These are phyloP conservation scores for Stachybotrys chartarum DNA, from an alignment of 2,329 filamentous ascomycete genomes.

Conservation along the genomic window DNA sequence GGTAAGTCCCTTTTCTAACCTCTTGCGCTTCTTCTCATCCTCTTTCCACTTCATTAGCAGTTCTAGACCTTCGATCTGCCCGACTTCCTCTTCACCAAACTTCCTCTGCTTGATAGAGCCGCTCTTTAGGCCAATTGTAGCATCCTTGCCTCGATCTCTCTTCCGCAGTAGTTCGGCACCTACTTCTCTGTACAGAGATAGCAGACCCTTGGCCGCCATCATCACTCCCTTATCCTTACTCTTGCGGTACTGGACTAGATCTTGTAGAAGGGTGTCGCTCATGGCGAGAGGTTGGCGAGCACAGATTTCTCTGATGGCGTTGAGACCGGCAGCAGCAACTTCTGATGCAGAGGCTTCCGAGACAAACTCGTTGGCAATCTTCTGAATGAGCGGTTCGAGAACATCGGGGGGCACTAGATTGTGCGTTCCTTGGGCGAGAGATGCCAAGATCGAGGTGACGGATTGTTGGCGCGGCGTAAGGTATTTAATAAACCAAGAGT, in stretches of 20 bases:
- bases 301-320: slow-evolving; percentile 92
- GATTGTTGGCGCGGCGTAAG: slow-evolving; percentile 81
- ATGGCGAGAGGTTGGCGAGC: slow-evolving; percentile 91
- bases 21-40: slow-evolving; percentile 71
- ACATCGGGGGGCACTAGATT: slow-evolving; percentile 87
- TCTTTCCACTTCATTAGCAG: slow-evolving; percentile 90
- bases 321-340: slow-evolving; percentile 85
- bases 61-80: slow-evolving; percentile 86
- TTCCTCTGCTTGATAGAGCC: slow-evolving; percentile 70
- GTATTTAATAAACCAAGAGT: slow-evolving; percentile 94
- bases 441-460: slow-evolving; percentile 90
- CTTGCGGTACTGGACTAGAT: slow-evolving; percentile 91
- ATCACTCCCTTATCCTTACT: slow-evolving; percentile 98
- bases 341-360: slow-evolving; percentile 88
- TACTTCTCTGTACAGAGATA: slow-evolving; percentile 87
- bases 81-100: slow-evolving; percentile 75
- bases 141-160: slow-evolving; percentile 85
- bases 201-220: slow-evolving; percentile 91
- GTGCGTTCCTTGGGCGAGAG: slow-evolving; percentile 85
- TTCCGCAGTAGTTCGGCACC: slow-evolving; percentile 84
- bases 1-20: slow-evolving; percentile 59
- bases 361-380: slow-evolving; percentile 98
- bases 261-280: slow-evolving; percentile 90
- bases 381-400: slow-evolving; percentile 82
- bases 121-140: slow-evolving; percentile 70